Evolutionary conservation across 257 asterid species (phyloP).

Genomic region (Salvia hispanica): DNA sequence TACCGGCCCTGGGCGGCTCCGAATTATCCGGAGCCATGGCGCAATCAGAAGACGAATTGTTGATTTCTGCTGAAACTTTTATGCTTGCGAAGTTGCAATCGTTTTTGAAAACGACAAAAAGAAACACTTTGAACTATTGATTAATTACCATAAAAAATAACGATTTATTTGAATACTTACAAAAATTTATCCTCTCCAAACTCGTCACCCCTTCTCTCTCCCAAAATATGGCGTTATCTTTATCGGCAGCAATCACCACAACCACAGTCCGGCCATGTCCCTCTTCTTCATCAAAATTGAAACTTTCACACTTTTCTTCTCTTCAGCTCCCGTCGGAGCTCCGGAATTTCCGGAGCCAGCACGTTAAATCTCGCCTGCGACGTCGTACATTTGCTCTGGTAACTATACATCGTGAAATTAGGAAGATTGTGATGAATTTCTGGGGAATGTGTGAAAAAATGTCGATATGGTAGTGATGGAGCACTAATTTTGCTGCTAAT

Average conservation of each 20-base stretch:
- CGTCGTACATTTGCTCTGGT: slow-evolving; percentile 48
- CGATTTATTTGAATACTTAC: too few relatives aligned
- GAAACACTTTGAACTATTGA: too few relatives aligned
- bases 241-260: slow-evolving; percentile 36
- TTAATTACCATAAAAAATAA: too few relatives aligned
- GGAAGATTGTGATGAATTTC: background rate
- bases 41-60: background rate
- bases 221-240: slow-evolving; percentile 53
- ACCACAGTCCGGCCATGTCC: slow-evolving; percentile 20
- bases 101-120: background rate
- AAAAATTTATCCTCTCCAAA: background rate
- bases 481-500: background rate
- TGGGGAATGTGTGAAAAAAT: background rate
- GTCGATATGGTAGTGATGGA: background rate
- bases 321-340: slow-evolving; percentile 51
- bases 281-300: slow-evolving; percentile 33
- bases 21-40: background rate
- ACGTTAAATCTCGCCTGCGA: slow-evolving; percentile 29
- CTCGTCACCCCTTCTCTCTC: background rate
- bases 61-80: background rate
- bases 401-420: background rate
- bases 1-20: background rate
- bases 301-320: slow-evolving; percentile 46
- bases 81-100: background rate
- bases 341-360: slow-evolving; percentile 32